These are phyloP conservation scores for Lodderomyces elongisporus DNA, from an alignment of 1,139 yeast genomes.

Conservation along the genomic window DNA sequence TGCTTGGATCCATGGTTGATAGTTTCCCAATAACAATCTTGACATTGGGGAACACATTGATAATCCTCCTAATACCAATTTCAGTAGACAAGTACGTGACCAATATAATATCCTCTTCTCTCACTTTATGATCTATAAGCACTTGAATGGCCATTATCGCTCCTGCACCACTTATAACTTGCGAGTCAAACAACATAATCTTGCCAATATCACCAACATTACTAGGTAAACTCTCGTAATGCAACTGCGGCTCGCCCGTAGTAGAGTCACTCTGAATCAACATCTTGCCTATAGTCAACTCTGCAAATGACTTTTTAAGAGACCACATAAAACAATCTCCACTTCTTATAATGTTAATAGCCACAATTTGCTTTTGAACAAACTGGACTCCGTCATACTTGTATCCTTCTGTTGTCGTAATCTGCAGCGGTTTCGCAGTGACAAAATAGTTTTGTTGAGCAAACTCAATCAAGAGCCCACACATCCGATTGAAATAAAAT, in stretches of 20 bases:
- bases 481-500: slow-evolving; percentile 78
- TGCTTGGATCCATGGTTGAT: slow-evolving; percentile 32
- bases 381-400: slow-evolving; percentile 36
- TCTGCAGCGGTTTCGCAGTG: slow-evolving; percentile 20
- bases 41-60: slow-evolving; percentile 67
- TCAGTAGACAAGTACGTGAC: slow-evolving; percentile 77
- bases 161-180: slow-evolving; percentile 88
- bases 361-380: slow-evolving; percentile 47
- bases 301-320: slow-evolving; percentile 69
- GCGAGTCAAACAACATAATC: slow-evolving; percentile 77
- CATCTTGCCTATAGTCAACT: slow-evolving; percentile 72
- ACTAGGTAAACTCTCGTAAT: slow-evolving; percentile 56
- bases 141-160: slow-evolving; percentile 93
- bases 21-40: slow-evolving; percentile 67
- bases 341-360: slow-evolving; percentile 78
- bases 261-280: slow-evolving; percentile 80
- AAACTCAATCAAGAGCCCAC: slow-evolving; percentile 59
- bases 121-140: slow-evolving; percentile 74
- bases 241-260: slow-evolving; percentile 93
- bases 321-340: slow-evolving; percentile 91
- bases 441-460: slow-evolving; percentile 55
- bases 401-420: slow-evolving; percentile 41
- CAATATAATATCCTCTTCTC: slow-evolving; percentile 57
- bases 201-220: slow-evolving; percentile 24
- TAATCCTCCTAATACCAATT: slow-evolving; percentile 69